Evolutionary conservation across 306 rosid species (phyloP).

Genomic region (Rosa chinensis): DNA sequence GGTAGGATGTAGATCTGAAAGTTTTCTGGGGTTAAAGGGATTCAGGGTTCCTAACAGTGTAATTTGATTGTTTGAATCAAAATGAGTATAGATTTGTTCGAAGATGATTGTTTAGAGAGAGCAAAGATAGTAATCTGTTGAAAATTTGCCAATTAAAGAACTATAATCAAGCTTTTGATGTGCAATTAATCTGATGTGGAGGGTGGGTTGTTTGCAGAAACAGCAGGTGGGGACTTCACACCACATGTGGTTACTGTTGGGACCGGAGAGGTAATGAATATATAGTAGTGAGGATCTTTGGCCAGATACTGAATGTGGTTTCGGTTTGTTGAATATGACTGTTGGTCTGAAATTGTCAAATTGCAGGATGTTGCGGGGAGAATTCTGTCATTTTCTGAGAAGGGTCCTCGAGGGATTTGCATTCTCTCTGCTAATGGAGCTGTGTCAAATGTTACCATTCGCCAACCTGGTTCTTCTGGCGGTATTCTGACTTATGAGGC

Average conservation of each 20-base stretch:
- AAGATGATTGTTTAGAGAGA: not conserved
- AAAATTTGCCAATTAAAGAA: not conserved
- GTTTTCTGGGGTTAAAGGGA: not conserved
- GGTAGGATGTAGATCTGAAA: constrained; percentile 15
- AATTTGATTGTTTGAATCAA: not conserved
- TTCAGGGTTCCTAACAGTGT: not conserved
- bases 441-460: constrained; percentile 73
- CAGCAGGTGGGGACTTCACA: constrained; percentile 63
- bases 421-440: constrained; percentile 83
- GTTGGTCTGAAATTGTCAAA: constrained; percentile 16
- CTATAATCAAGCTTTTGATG: not conserved
- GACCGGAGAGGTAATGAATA: constrained; percentile 65
- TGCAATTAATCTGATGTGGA: constrained; percentile 32
- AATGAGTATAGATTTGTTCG: not conserved
- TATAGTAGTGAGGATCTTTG: constrained; percentile 1
- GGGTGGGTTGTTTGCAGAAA: constrained; percentile 59
- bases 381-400: constrained; percentile 59
- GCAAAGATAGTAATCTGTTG: not conserved
- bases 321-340: constrained; percentile 2
- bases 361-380: constrained; percentile 81
- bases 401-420: constrained; percentile 65
- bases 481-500: constrained; percentile 84
- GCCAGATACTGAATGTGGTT: constrained; percentile 22
- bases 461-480: constrained; percentile 69
- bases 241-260: constrained; percentile 68